Evolutionary conservation across 2,329 filamentous ascomycete genomes (phyloP).

Genomic region (Aplosporella prunicola): DNA sequence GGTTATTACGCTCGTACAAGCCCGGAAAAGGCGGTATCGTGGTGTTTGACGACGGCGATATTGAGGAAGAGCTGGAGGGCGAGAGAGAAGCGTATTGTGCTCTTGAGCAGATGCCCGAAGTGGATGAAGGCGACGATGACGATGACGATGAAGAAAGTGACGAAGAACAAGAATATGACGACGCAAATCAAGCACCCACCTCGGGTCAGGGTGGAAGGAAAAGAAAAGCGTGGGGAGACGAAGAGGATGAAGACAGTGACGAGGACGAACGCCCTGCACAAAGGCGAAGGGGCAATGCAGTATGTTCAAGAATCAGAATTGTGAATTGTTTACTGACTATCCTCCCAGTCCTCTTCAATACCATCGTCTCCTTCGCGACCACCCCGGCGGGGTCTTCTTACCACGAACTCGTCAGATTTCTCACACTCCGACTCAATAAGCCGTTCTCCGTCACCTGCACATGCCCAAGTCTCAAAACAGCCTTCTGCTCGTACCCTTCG

Average conservation of each 20-base stretch:
- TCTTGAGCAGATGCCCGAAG: constrained; percentile 82
- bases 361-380: constrained; percentile 57
- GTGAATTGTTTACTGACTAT: not conserved
- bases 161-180: constrained; percentile 24
- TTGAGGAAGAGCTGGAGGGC: constrained; percentile 65
- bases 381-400: constrained; percentile 46
- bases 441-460: constrained; percentile 25
- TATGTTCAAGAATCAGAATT: constrained; percentile 36
- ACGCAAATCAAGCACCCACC: constrained; percentile 17
- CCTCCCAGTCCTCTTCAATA: constrained; percentile 53
- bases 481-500: constrained; percentile 65
- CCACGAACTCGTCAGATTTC: constrained; percentile 29
- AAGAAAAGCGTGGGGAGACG: constrained; percentile 39
- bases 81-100: constrained; percentile 78
- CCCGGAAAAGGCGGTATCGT: constrained; percentile 79
- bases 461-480: constrained; percentile 37
- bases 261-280: constrained; percentile 69
- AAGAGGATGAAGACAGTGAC: constrained; percentile 57
- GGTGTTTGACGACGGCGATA: constrained; percentile 93
- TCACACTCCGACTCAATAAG: constrained; percentile 30
- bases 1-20: constrained; percentile 61
- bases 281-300: constrained; percentile 79
- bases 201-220: constrained; percentile 31
- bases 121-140: constrained; percentile 62
- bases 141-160: constrained; percentile 51